A percentile compares a stretch with the other conserved stretches of the same genome.
Conservation (phyloP, 208 protist species). For the Wallacemonas sp. region DNA sequence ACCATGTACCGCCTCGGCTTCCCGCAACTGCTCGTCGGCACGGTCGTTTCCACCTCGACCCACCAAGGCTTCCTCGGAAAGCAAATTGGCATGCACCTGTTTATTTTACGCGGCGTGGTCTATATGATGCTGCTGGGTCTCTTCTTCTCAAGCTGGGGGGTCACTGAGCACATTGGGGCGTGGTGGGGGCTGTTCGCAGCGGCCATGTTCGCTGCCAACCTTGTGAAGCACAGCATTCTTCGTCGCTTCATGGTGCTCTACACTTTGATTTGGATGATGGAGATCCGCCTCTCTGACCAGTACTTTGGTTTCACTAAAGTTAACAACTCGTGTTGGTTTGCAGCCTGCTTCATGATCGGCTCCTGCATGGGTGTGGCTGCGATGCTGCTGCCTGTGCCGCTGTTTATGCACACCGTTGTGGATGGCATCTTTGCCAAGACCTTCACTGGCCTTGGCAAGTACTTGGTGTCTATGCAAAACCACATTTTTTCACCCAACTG, state of each 20-base stretch:
- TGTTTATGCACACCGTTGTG: slow-evolving; percentile 15
- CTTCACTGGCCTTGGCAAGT: slow-evolving; percentile 20
- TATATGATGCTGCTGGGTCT: slow-evolving; percentile 23
- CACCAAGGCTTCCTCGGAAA: slow-evolving; percentile 22
- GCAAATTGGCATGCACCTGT: slow-evolving; percentile 33
- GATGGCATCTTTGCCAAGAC: slow-evolving; percentile 20
- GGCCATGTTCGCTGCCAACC: slow-evolving; percentile 12
- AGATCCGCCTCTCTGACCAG: slow-evolving; percentile 9
- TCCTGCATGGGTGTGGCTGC: slow-evolving; percentile 25
- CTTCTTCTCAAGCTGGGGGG: slow-evolving; percentile 10
- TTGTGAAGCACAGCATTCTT: slow-evolving; percentile 25
- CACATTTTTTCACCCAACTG: slow-evolving; percentile 27
- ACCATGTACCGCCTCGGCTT: slow-evolving; percentile 25
- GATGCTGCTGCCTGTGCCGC: slow-evolving; percentile 23
- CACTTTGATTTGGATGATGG: slow-evolving; percentile 30
- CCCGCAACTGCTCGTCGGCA: slow-evolving; percentile 21
- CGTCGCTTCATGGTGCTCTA: slow-evolving; percentile 39
- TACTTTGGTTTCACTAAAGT: slow-evolving; percentile 1
- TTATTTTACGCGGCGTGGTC: slow-evolving; percentile 21
- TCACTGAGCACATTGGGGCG: slow-evolving; percentile 6
- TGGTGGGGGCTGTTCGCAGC: slow-evolving; percentile 18
- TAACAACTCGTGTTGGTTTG: slow-evolving; percentile 17
- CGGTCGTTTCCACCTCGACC: slow-evolving; percentile 30
- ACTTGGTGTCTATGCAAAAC: slow-evolving; percentile 33
- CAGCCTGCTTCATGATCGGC: slow-evolving; percentile 25